Conservation (phyloP, 345 rosid species). For the Odontarrhena argentea region DNA sequence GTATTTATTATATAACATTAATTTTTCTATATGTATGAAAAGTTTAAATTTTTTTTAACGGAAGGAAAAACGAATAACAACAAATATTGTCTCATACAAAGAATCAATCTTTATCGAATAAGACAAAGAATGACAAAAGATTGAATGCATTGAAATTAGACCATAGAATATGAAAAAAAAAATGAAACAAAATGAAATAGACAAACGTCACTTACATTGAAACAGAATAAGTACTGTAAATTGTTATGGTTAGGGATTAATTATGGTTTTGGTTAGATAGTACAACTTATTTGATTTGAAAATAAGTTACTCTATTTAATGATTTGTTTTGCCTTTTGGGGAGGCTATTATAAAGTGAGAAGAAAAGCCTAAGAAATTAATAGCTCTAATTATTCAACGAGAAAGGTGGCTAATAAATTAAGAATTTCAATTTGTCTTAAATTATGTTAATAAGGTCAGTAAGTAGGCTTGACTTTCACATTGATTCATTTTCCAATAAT, state of each 20-base stretch:
- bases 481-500: slow-evolving; percentile 31
- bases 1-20: too few relatives aligned
- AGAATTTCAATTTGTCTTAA: neutral
- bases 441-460: slow-evolving; percentile 24
- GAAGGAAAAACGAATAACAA: too few relatives aligned
- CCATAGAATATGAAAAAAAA: too few relatives aligned
- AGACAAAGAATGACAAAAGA: too few relatives aligned
- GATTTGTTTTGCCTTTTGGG: slow-evolving; percentile 15
- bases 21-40: too few relatives aligned
- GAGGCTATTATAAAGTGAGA: slow-evolving; percentile 24
- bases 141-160: too few relatives aligned
- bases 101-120: too few relatives aligned
- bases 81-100: too few relatives aligned
- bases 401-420: slow-evolving; percentile 32
- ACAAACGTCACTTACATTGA: too few relatives aligned
- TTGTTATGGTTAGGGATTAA: neutral
- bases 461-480: slow-evolving; percentile 42
- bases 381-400: slow-evolving; percentile 36
- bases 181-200: too few relatives aligned
- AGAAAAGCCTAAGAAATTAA: slow-evolving; percentile 11
- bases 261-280: neutral
- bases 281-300: neutral
- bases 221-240: too few relatives aligned
- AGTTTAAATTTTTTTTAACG: too few relatives aligned
- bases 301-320: neutral